phyloP scores from a whole-genome alignment of 345 rosid genomes.

The Trapa bicornis region DNA sequence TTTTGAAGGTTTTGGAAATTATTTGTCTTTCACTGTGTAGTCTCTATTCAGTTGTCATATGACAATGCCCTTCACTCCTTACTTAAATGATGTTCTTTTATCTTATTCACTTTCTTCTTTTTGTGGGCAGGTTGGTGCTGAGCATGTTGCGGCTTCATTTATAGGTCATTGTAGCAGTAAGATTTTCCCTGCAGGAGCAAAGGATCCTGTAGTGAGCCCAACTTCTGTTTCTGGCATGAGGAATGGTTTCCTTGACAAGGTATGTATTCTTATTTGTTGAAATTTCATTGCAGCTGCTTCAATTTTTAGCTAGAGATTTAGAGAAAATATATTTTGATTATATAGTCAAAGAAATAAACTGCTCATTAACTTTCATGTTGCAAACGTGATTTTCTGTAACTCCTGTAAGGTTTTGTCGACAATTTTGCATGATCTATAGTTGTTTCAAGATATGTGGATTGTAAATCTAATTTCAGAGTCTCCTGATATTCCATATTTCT shows the following conservation, averaged over 20 bases:
- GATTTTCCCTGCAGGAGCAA: conserved; percentile 21
- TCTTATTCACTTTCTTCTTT: neutral
- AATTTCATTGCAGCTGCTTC: neutral
- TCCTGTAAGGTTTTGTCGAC: no score
- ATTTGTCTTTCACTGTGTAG: neutral
- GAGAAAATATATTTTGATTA: neutral
- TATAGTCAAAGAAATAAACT: neutral
- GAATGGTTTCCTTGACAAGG: conserved; percentile 34
- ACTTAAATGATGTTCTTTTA: neutral
- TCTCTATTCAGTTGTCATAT: no score
- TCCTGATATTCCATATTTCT: no score
- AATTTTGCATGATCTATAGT: no score
- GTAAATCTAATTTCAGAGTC: no score
- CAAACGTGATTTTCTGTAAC: neutral
- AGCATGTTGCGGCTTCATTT: conserved; percentile 23
- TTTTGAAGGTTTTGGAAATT: neutral
- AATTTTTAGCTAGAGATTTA: neutral
- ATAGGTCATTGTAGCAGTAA: conserved; percentile 20
- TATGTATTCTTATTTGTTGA: conserved; percentile 11
- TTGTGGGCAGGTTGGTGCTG: conserved; percentile 26
- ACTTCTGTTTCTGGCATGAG: conserved; percentile 24
- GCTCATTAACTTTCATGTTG: neutral
- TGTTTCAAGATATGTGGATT: no score
- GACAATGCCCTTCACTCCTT: no score
- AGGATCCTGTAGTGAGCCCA: conserved; percentile 32